Conservation (phyloP, 305 asterid species). For the Fraxinus nigra region DNA sequence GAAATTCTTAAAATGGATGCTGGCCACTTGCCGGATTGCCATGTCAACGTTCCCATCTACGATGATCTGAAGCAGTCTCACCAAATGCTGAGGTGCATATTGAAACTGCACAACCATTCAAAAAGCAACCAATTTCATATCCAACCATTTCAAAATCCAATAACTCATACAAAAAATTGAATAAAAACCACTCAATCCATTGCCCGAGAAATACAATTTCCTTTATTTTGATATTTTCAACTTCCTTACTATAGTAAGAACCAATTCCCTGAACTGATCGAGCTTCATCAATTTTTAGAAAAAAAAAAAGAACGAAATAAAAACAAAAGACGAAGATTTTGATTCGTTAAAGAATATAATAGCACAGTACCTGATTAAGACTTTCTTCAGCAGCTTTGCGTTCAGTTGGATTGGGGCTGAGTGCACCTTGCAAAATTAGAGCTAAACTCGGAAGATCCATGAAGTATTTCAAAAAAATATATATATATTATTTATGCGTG, state of each 20-base stretch:
- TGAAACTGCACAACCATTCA: slow-evolving; percentile 60
- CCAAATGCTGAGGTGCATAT: slow-evolving; percentile 84
- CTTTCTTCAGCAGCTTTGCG: slow-evolving; percentile 83
- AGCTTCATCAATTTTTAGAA: not conserved
- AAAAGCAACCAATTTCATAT: not conserved
- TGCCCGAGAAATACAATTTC: not conserved
- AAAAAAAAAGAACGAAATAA: not conserved
- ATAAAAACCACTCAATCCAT: not conserved
- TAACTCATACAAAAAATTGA: not conserved
- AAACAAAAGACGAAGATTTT: not conserved
- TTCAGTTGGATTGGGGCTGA: slow-evolving; percentile 81
- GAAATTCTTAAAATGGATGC: slow-evolving; percentile 92
- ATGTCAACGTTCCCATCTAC: slow-evolving; percentile 74
- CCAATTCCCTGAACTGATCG: not conserved
- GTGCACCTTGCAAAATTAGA: slow-evolving; percentile 68
- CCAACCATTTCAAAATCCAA: not conserved
- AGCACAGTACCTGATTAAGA: slow-evolving; percentile 68
- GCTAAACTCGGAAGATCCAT: slow-evolving; percentile 92
- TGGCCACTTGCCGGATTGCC: slow-evolving; percentile 94
- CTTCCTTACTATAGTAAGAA: not conserved
- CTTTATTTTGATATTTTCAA: not conserved
- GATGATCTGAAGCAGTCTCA: slow-evolving; percentile 94
- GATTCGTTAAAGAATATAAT: not conserved
- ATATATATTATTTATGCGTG: not conserved
- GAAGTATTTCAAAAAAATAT: not conserved